Evolutionary conservation across 495 filamentous ascomycete species (phyloP).

Genomic region (Rhypophila decipiens): DNA sequence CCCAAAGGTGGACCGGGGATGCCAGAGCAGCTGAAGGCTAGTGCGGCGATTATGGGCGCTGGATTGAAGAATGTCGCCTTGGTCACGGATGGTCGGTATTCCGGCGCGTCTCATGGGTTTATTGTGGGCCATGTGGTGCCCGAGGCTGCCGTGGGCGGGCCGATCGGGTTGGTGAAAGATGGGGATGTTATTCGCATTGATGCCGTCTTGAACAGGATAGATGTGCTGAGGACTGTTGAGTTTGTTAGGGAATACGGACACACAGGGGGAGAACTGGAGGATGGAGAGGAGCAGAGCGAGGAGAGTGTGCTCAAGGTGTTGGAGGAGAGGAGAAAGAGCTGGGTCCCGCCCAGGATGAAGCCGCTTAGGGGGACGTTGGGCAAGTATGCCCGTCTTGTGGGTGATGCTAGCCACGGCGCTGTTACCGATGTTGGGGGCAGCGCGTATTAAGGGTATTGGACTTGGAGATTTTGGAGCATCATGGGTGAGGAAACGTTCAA

Average conservation of each 20-base stretch:
- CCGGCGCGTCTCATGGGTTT: slow-evolving; percentile 87
- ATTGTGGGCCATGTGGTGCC: slow-evolving; percentile 94
- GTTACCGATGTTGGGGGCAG: slow-evolving; percentile 39
- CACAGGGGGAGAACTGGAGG: slow-evolving; percentile 64
- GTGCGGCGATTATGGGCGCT: slow-evolving; percentile 88
- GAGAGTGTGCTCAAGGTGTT: slow-evolving; percentile 57
- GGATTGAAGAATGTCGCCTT: slow-evolving; percentile 82
- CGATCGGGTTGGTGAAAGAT: slow-evolving; percentile 71
- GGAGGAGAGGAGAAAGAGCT: slow-evolving; percentile 54
- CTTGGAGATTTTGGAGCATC: not conserved
- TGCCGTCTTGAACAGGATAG: slow-evolving; percentile 70
- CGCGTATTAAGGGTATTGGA: slow-evolving; percentile 13
- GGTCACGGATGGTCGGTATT: slow-evolving; percentile 90
- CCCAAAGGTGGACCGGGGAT: slow-evolving; percentile 95
- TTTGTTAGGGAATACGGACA: slow-evolving; percentile 16
- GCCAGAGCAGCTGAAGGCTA: slow-evolving; percentile 93
- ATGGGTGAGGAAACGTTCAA: too few relatives aligned
- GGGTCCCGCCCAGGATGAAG: slow-evolving; percentile 65
- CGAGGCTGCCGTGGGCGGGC: slow-evolving; percentile 76
- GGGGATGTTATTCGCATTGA: slow-evolving; percentile 86
- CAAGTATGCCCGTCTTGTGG: slow-evolving; percentile 70
- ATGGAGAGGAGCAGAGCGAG: slow-evolving; percentile 41
- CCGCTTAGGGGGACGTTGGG: slow-evolving; percentile 84
- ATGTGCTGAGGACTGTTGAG: slow-evolving; percentile 25
- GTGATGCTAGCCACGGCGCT: slow-evolving; percentile 50